Base-by-base conservation (phyloP, 441 rosid species). In the Pelargonium australe region DNA sequence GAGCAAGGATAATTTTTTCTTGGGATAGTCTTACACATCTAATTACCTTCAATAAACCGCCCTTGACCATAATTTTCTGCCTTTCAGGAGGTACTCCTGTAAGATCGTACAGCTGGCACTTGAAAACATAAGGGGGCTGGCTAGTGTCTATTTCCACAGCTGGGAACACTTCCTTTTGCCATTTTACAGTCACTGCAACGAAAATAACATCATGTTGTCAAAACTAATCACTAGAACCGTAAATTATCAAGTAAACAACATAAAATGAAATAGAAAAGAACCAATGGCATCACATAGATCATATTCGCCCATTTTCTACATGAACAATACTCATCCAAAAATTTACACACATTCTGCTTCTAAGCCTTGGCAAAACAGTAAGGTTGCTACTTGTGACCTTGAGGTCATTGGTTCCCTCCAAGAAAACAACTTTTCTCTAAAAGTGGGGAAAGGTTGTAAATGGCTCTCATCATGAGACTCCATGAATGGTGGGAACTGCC, bases 51-150 rank as follows among this genome's bases (percentile, higher is more conserved):
- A 95, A 75, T 53, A 95, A 79, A 68, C 96, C 98, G 72, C 99
- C 99, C 86, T 89, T 92, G 68, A 95, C 92, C 98, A 95, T 88
- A 41, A 95, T 92, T 86, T 95, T 95, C 83, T 95, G 99, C 78
- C 99, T 82, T 73, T 92, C 99, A 0, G 98, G 99, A 1, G 95
- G 95, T 11, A 95, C 99, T 66, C 97, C 99, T 9, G 91, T 92
- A 72, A 92, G 83, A 86, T 90, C 98, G 80, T 78, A 89, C 79
- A 95, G 66, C 76, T 92, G 98, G 78, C 86, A 85, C 81, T 92
- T 95, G 93, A 95, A 95, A 74, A 92, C 84, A 74, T 70, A 82
- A 43, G 96, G 88, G 25, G 99, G 83, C 82, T 84, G 90, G 80
- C 79, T 82, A 6, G 85, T 78, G 68, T 95, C 95, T 47, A 92